Percentiles rank a stretch among this genome's conserved stretches.
Evolutionary conservation across 306 rosid species (phyloP).

Genomic region (cucumber (Cucumis sativus)): Cucumber_9930_V3 NC_026659.2:28621001-28621500

Average conservation of each 20-base stretch:
- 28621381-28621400: neutral
- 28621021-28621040: conserved; percentile 64
- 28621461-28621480: neutral
- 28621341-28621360: neutral
- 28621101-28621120: neutral
- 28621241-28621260: conserved; percentile 85
- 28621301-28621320: neutral
- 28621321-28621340: neutral
- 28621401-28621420: neutral
- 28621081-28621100: conserved; percentile 1
- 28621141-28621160: conserved; percentile 1
- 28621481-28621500: neutral
- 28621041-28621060: conserved; percentile 89
- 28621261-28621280: conserved; percentile 28
- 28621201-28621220: conserved; percentile 99
- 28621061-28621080: conserved; percentile 58
- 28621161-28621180: conserved; percentile 22
- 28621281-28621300: conserved; percentile 7
- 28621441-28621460: neutral
- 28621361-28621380: neutral
- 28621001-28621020: conserved; percentile 80
- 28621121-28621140: conserved; percentile 4
- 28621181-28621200: conserved; percentile 90
- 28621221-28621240: conserved; percentile 76
- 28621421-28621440: neutral